A percentile compares a stretch with the other conserved stretches of the same genome.
Conservation (phyloP, 306 rosid genomes). For the Vigna unguiculata region DNA sequence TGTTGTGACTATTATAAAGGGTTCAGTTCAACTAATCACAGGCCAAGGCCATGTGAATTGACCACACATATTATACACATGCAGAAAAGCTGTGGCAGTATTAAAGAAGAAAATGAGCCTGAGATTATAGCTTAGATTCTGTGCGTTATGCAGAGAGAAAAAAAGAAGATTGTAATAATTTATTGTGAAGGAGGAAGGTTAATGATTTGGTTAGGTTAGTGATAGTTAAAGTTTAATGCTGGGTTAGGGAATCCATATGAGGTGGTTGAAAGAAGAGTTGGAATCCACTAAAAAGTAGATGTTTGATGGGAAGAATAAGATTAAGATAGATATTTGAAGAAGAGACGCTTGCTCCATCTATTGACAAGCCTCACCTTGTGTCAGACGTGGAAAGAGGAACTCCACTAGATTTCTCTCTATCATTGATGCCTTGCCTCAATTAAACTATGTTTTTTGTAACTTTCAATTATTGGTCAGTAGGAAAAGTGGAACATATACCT, state of each 20-base stretch:
- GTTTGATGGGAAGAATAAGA: conserved; percentile 58
- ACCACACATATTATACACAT: conserved; percentile 41
- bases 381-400: conserved; percentile 79
- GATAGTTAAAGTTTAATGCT: conserved; percentile 62
- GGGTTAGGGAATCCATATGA: conserved; percentile 55
- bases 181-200: conserved; percentile 42
- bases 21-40: conserved; percentile 31
- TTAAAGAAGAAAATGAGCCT: conserved; percentile 39
- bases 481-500: conserved; percentile 22
- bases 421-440: conserved; percentile 45
- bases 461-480: conserved; percentile 50
- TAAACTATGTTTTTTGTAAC: conserved; percentile 42
- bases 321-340: conserved; percentile 44
- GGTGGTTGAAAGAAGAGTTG: conserved; percentile 92
- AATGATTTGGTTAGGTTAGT: conserved; percentile 49
- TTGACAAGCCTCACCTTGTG: conserved; percentile 57
- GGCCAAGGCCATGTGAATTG: conserved; percentile 55
- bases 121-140: conserved; percentile 19
- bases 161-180: neutral
- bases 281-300: conserved; percentile 76
- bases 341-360: conserved; percentile 55
- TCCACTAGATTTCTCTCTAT: conserved; percentile 50
- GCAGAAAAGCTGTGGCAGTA: conserved; percentile 42
- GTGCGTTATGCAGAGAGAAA: neutral
- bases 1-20: conserved; percentile 28